Evolutionary conservation across 2,329 filamentous ascomycete genomes (phyloP).

Genomic region (Colletotrichum neosansevieriae): DNA sequence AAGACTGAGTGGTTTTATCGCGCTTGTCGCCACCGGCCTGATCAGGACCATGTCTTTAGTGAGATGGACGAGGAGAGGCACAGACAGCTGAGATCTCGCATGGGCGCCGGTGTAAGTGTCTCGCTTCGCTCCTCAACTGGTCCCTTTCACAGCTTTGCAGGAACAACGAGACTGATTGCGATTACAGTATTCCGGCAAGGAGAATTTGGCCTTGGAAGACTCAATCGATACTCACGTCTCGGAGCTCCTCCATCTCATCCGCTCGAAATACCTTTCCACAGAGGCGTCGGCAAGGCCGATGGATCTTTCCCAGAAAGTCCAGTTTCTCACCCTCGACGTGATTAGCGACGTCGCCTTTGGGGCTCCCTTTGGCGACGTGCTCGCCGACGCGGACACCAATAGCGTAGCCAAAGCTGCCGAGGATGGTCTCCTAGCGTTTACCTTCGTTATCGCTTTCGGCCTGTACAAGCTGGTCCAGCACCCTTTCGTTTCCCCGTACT

Average conservation of each 20-base stretch:
- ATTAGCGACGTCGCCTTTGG: conserved; percentile 66
- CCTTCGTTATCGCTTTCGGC: conserved; percentile 29
- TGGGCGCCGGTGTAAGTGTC: conserved; percentile 51
- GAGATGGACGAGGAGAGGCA: conserved; percentile 51
- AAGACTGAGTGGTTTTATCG: conserved; percentile 51
- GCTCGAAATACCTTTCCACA: conserved; percentile 56
- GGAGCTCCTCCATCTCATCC: conserved; percentile 59
- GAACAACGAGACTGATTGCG: not conserved
- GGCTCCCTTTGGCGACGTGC: conserved; percentile 60
- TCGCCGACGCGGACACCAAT: conserved; percentile 58
- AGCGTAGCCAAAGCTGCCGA: conserved; percentile 60
- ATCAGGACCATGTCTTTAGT: conserved; percentile 52
- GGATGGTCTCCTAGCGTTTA: conserved; percentile 43
- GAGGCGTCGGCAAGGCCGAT: conserved; percentile 48
- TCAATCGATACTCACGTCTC: conserved; percentile 58
- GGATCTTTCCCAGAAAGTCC: conserved; percentile 60
- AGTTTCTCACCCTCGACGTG: conserved; percentile 66
- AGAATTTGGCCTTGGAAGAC: conserved; percentile 56
- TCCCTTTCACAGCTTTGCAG: too few species aligned
- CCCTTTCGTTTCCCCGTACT: conserved; percentile 23
- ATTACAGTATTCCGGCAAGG: conserved; percentile 59
- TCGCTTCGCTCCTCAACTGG: too few species aligned
- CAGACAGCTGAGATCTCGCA: conserved; percentile 54
- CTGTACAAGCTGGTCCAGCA: conserved; percentile 32
- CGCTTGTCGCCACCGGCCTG: conserved; percentile 51